These are phyloP conservation scores for Aeschynomene evenia DNA, from an alignment of 306 rosid species.

Conservation along the genomic window DNA sequence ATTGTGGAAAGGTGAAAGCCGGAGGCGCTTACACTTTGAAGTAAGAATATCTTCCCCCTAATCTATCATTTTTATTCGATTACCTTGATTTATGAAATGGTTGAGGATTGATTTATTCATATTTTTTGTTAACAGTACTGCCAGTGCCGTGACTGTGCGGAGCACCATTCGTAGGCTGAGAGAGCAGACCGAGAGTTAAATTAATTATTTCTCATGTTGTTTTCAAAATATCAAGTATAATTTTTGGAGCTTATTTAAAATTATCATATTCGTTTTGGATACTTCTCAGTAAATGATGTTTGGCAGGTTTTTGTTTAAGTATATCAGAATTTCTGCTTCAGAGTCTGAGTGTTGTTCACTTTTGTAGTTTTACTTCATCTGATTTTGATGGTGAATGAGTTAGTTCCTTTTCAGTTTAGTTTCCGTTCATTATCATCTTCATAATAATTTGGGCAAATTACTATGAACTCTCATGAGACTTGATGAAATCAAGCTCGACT, in stretches of 20 bases:
- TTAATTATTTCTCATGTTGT: neutral
- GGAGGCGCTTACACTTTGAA: slow-evolving; percentile 87
- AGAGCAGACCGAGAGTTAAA: slow-evolving; percentile 75
- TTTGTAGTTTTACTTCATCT: neutral
- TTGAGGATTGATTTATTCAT: slow-evolving; percentile 1
- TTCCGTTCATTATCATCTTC: too few species aligned
- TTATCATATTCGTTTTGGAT: neutral
- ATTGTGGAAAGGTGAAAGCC: slow-evolving; percentile 82
- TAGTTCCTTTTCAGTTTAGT: neutral
- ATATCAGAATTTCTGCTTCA: neutral
- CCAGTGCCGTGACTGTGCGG: slow-evolving; percentile 70
- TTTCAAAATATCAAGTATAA: neutral
- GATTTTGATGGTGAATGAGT: neutral
- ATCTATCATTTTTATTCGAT: neutral
- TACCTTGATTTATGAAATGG: neutral
- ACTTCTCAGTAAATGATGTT: neutral
- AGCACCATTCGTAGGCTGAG: slow-evolving; percentile 81
- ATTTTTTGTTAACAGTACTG: slow-evolving; percentile 47
- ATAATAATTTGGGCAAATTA: too few species aligned
- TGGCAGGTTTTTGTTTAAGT: neutral
- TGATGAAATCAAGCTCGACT: too few species aligned
- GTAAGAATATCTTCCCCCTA: slow-evolving; percentile 28
- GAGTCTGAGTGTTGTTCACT: neutral
- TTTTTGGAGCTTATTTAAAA: neutral
- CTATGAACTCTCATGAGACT: too few species aligned